These are phyloP conservation scores for Blepharisma undulans DNA, from an alignment of 169 alveolate genomes.

Conservation along the genomic window DNA sequence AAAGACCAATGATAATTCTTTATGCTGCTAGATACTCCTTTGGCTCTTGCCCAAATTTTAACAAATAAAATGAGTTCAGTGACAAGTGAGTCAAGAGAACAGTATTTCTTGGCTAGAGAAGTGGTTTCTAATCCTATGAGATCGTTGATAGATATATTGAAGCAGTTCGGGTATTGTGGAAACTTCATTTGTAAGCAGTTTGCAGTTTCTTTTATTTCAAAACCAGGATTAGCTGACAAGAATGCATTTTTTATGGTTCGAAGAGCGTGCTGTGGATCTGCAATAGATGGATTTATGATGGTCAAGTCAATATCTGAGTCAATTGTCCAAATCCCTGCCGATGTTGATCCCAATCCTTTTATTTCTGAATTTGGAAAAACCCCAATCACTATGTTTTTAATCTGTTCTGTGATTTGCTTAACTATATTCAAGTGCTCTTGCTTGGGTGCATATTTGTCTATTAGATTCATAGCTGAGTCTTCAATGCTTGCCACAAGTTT, in stretches of 20 bases:
- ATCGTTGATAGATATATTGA: background rate
- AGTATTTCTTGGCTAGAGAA: background rate
- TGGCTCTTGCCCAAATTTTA: conserved; percentile 5
- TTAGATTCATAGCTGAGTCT: background rate
- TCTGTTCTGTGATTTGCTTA: background rate
- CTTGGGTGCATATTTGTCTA: background rate
- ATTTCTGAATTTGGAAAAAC: background rate
- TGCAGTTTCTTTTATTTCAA: background rate
- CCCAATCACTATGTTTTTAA: background rate
- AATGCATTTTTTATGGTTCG: background rate
- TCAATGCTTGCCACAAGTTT: background rate
- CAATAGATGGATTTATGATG: background rate
- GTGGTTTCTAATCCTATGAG: background rate
- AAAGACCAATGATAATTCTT: background rate
- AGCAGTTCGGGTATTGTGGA: background rate
- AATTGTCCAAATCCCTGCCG: background rate
- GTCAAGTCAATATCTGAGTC: background rate
- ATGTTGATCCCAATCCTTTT: background rate
- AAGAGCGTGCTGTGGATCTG: background rate
- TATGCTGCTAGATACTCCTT: background rate
- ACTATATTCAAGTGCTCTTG: background rate
- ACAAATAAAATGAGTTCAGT: conserved; percentile 12
- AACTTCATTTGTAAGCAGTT: background rate
- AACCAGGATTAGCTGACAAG: background rate
- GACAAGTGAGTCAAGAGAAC: background rate